phyloP scores from a whole-genome alignment of 2,329 filamentous ascomycete genomes.

The Fusarium sp. region DNA sequence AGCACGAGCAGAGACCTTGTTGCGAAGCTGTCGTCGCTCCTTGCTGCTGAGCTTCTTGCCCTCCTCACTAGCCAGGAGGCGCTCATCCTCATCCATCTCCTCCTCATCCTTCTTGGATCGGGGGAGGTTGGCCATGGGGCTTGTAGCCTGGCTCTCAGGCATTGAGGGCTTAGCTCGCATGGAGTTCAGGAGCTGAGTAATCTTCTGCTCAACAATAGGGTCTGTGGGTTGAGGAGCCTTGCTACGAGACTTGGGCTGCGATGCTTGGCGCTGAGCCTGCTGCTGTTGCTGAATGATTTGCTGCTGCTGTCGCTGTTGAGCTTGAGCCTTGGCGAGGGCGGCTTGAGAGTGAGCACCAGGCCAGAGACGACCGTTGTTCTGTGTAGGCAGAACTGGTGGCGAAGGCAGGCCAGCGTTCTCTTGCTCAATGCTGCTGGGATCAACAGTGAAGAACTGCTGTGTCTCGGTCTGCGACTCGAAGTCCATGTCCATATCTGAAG shows the following conservation, averaged over 20 bases:
- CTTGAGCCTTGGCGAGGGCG: slow-evolving; percentile 78
- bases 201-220: slow-evolving; percentile 88
- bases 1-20: slow-evolving; percentile 97
- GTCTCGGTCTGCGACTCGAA: slow-evolving; percentile 62
- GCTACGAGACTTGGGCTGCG: slow-evolving; percentile 59
- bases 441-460: slow-evolving; percentile 76
- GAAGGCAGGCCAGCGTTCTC: slow-evolving; percentile 57
- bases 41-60: slow-evolving; percentile 99
- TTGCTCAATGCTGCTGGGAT: slow-evolving; percentile 81
- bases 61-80: slow-evolving; percentile 93
- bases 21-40: slow-evolving; percentile 94
- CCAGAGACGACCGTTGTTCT: slow-evolving; percentile 79
- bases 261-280: slow-evolving; percentile 62
- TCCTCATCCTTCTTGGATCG: slow-evolving; percentile 93
- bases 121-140: slow-evolving; percentile 75
- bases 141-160: slow-evolving; percentile 57
- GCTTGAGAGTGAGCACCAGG: slow-evolving; percentile 95
- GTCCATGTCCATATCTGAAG: slow-evolving; percentile 75
- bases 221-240: slow-evolving; percentile 69
- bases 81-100: slow-evolving; percentile 98
- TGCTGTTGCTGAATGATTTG: slow-evolving; percentile 66
- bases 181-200: slow-evolving; percentile 90
- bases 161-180: slow-evolving; percentile 81
- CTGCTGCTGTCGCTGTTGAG: slow-evolving; percentile 76
- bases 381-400: slow-evolving; percentile 61